phyloP scores from a whole-genome alignment of 2,329 filamentous ascomycete genomes.

The Xylaria sp. region DNA sequence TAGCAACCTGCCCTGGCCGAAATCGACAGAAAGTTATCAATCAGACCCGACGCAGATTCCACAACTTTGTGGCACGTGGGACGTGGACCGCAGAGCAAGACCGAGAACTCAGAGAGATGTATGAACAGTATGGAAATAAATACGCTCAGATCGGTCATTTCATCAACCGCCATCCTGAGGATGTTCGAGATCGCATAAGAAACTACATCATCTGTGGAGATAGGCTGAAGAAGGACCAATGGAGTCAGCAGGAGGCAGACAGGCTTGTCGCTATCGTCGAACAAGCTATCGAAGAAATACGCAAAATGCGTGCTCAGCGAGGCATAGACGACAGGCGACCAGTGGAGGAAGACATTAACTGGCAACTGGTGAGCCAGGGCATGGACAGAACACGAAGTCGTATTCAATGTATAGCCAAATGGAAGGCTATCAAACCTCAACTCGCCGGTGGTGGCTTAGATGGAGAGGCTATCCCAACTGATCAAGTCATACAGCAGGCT shows the following conservation, averaged over 20 bases:
- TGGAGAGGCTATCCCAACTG: constrained; percentile 27
- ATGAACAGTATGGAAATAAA: constrained; percentile 56
- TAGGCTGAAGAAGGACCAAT: constrained; percentile 57
- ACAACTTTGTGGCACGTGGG: constrained; percentile 67
- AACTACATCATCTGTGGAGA: constrained; percentile 68
- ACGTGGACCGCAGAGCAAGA: constrained; percentile 66
- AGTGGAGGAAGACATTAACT: constrained; percentile 65
- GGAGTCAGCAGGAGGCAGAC: constrained; percentile 66
- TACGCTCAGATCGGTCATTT: constrained; percentile 68
- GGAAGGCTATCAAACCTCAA: constrained; percentile 54
- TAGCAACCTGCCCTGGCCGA: constrained; percentile 54
- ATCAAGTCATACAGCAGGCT: constrained; percentile 38
- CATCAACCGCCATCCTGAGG: constrained; percentile 68
- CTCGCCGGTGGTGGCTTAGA: constrained; percentile 34
- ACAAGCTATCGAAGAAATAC: constrained; percentile 56
- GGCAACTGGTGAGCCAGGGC: constrained; percentile 66
- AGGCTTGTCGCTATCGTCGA: constrained; percentile 58
- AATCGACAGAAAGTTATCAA: constrained; percentile 60
- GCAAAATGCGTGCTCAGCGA: constrained; percentile 42
- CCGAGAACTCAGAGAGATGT: constrained; percentile 54
- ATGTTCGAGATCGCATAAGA: constrained; percentile 72
- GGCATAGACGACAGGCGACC: constrained; percentile 44
- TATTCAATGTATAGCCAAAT: constrained; percentile 72
- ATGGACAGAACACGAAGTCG: constrained; percentile 68
- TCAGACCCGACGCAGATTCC: constrained; percentile 66